Evolutionary conservation across 441 rosid species (phyloP).

Genomic region (Adansonia madagascariensis): DNA sequence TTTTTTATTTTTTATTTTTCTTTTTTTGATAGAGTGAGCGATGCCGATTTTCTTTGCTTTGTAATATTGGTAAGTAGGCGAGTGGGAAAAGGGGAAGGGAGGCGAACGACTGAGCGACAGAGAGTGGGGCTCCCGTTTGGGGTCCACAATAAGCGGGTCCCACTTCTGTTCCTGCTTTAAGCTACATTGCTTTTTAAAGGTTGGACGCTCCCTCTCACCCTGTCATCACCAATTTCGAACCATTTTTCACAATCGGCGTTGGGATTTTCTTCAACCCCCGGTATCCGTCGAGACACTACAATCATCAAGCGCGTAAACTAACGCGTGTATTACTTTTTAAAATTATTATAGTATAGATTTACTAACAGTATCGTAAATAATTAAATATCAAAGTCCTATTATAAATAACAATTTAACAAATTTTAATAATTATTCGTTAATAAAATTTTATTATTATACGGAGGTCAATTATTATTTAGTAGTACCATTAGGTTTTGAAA

Average conservation of each 20-base stretch:
- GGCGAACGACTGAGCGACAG: background rate
- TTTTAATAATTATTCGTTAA: too few species aligned
- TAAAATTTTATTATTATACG: too few species aligned
- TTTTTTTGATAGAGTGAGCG: background rate
- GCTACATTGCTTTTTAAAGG: constrained; percentile 45
- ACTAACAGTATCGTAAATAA: too few species aligned
- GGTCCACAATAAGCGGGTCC: constrained; percentile 37
- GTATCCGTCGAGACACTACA: constrained; percentile 1
- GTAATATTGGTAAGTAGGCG: background rate
- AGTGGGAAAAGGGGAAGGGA: constrained; percentile 29
- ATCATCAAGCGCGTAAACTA: background rate
- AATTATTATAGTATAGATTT: background rate
- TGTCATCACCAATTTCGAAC: background rate
- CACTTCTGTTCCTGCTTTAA: constrained; percentile 48
- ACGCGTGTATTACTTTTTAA: background rate
- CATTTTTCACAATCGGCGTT: constrained; percentile 30
- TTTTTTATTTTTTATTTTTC: background rate
- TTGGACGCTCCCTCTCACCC: constrained; percentile 27
- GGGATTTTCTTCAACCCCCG: background rate
- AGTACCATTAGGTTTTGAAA: too few species aligned
- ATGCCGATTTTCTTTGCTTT: constrained; percentile 24
- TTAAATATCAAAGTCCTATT: too few species aligned
- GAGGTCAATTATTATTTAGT: too few species aligned
- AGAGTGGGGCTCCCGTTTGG: constrained; percentile 13
- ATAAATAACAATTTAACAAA: too few species aligned